Base-by-base conservation (phyloP, 306 rosid genomes). In the Quillaja saponaria region DNA sequence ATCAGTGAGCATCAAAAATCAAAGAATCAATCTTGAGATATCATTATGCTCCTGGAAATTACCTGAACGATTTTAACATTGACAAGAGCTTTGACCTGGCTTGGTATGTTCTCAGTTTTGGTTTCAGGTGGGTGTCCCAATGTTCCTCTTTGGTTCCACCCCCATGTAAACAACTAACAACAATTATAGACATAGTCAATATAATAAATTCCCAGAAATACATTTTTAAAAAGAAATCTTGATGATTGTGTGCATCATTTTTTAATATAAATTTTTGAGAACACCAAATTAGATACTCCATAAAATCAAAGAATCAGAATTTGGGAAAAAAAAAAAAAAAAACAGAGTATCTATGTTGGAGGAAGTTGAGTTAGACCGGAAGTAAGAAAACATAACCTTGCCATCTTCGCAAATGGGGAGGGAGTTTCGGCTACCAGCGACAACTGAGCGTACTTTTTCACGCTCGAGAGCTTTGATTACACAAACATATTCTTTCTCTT, bases 71-170 rank as follows among this genome's bases (percentile, higher is more conserved):
- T 87, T 48, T 87, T 79, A 50, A 65, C 91, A 81, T 49, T 79
- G 31, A 82, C 72, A 64, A 90, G 99, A 45, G 81, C 91, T 64
- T 90, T 90, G 51, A 90, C 97, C 71, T 94, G 97, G 85, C 97
- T 85, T 0, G 99, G 99, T 72, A 83, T 64, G 59, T 87, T 90
- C 76, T 90, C 97, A 17, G 95, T 85, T 66, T 87, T 89, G 71
- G 85, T 83, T 52, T 84, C 96, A 5, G 95, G 80, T 1, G 91
- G 86, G 72, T 90, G 97, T 12, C 99, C 99, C 50, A 94, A 82
- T 4, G 99, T 94, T 45, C 95, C 97, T 71, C 99, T 90, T 73
- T 94, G 99, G 67, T 94, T 94, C 99, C 99, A 94, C 5, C 99
- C 99, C 99, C 99, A 90, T 31, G 99, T 94, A 79, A 94, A 94